Evolutionary conservation across 2,329 filamentous ascomycete species (phyloP).

Genomic region (Anthostomella pinea): DNA sequence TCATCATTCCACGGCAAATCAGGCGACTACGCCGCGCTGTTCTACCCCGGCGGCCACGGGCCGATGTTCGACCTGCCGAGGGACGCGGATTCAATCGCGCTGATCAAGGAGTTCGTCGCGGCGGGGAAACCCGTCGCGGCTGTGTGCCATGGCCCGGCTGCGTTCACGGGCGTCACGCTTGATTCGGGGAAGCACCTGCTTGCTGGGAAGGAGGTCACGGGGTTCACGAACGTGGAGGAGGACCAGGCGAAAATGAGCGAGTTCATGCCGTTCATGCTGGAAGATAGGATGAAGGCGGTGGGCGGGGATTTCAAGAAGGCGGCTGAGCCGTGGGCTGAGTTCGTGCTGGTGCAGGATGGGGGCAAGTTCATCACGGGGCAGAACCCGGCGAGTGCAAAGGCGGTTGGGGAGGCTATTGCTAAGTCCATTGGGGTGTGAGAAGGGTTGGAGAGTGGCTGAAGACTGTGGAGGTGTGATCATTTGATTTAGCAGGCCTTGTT

Average conservation of each 20-base stretch:
- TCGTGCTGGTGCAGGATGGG: conserved; percentile 44
- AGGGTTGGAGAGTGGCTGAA: background rate
- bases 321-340: conserved; percentile 45
- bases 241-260: conserved; percentile 38
- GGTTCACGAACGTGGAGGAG: conserved; percentile 58
- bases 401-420: conserved; percentile 49
- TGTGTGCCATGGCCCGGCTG: conserved; percentile 68
- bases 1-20: conserved; percentile 52
- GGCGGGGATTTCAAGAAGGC: conserved; percentile 58
- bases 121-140: conserved; percentile 62
- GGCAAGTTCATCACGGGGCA: conserved; percentile 56
- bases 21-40: conserved; percentile 60
- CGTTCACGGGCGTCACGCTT: conserved; percentile 55
- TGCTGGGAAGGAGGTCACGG: conserved; percentile 55
- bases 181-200: conserved; percentile 52
- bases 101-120: conserved; percentile 61
- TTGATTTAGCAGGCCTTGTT: too few relatives aligned
- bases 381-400: conserved; percentile 53
- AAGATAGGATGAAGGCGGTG: conserved; percentile 50
- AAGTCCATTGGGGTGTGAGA: conserved; percentile 38
- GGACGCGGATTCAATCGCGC: conserved; percentile 54
- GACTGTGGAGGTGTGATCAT: too few relatives aligned
- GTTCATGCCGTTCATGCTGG: conserved; percentile 59
- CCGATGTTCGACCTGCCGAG: too few relatives aligned
- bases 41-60: conserved; percentile 58